Evolutionary conservation across 441 rosid species (phyloP).

Genomic region (Flueggea neowawraea): DNA sequence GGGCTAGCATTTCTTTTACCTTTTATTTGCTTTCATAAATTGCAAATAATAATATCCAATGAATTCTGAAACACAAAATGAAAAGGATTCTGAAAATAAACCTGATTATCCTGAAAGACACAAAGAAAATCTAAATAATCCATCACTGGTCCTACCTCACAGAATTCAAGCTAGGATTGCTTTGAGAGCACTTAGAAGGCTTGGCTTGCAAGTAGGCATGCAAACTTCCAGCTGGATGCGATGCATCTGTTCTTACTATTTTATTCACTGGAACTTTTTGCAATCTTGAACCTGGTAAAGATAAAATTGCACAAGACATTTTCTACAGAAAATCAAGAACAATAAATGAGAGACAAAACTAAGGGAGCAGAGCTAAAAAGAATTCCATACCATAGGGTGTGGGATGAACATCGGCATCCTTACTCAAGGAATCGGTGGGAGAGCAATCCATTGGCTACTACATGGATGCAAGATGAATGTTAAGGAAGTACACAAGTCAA

Average conservation of each 20-base stretch:
- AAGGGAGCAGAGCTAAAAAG: slow-evolving; percentile 4
- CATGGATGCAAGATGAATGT: slow-evolving; percentile 15
- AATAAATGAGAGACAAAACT: neutral
- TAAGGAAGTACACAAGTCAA: slow-evolving; percentile 4
- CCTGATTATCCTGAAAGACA: neutral
- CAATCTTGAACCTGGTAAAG: slow-evolving; percentile 51
- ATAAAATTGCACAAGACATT: slow-evolving; percentile 3
- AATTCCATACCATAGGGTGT: slow-evolving; percentile 43
- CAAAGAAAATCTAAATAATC: neutral
- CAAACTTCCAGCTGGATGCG: slow-evolving; percentile 92
- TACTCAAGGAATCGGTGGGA: slow-evolving; percentile 35
- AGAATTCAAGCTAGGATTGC: slow-evolving; percentile 47
- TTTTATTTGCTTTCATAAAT: no score
- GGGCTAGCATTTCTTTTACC: no score
- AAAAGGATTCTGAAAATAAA: no score
- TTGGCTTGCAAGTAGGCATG: slow-evolving; percentile 68
- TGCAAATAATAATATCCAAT: no score
- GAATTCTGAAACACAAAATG: no score
- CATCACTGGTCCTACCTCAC: slow-evolving; percentile 49
- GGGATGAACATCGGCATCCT: slow-evolving; percentile 34
- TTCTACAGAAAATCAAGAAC: no score
- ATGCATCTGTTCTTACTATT: slow-evolving; percentile 89
- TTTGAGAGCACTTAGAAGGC: slow-evolving; percentile 38
- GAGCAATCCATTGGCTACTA: slow-evolving; percentile 57
- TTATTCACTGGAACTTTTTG: slow-evolving; percentile 81